These are phyloP conservation scores for Berberis thunbergii DNA, from an alignment of 164 flowering plant species.

Conservation along the genomic window DNA sequence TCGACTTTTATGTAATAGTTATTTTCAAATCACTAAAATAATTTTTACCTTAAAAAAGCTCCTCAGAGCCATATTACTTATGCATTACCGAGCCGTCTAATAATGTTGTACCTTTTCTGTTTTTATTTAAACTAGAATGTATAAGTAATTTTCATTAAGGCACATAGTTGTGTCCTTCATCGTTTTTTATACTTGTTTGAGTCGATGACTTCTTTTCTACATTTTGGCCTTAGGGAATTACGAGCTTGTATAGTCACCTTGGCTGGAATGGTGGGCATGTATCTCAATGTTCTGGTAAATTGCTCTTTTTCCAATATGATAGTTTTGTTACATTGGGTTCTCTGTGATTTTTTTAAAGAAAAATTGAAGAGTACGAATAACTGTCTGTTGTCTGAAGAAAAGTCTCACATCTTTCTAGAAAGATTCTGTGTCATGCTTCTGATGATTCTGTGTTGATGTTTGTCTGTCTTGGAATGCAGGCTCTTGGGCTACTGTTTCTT, in stretches of 20 bases:
- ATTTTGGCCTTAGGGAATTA: constrained; percentile 47
- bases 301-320: constrained; percentile 1
- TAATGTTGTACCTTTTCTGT: too few relatives aligned
- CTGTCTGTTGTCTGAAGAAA: background rate
- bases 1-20: too few relatives aligned
- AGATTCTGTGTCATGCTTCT: background rate
- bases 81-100: too few relatives aligned
- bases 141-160: too few relatives aligned
- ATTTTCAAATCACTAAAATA: too few relatives aligned
- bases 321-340: too few relatives aligned
- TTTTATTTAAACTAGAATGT: too few relatives aligned
- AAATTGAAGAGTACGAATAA: too few relatives aligned
- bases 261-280: constrained; percentile 80
- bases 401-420: background rate
- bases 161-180: too few relatives aligned
- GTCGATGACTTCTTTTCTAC: background rate
- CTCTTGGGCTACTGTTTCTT: constrained; percentile 65
- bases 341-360: background rate
- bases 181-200: too few relatives aligned
- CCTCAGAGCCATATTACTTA: too few relatives aligned
- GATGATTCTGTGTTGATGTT: background rate
- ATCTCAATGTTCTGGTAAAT: constrained; percentile 79
- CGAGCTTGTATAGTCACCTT: constrained; percentile 46
- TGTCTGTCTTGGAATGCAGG: constrained; percentile 41
- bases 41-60: too few relatives aligned